These are phyloP conservation scores for Brasilioporus rufonigricans DNA, from an alignment of 768 basidiomycete species.

Conservation along the genomic window DNA sequence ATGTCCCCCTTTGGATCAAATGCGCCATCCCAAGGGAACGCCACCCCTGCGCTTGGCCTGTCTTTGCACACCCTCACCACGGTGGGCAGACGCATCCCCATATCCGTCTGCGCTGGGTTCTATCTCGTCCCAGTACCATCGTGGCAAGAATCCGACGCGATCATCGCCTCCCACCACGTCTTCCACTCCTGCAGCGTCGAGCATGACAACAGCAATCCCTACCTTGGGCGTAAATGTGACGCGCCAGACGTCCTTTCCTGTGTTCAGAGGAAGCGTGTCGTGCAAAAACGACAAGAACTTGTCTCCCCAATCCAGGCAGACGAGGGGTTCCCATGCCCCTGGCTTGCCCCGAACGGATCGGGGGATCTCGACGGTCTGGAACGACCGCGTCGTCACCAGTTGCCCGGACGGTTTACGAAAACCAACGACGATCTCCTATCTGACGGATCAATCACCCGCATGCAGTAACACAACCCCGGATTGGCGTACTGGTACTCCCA, in stretches of 20 bases:
- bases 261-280: conserved; percentile 27
- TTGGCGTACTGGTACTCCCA: conserved; percentile 78
- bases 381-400: conserved; percentile 62
- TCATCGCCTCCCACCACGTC: conserved; percentile 70
- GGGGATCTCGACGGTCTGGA: conserved; percentile 79
- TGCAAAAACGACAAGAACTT: conserved; percentile 56
- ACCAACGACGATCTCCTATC: conserved; percentile 80
- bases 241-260: conserved; percentile 59
- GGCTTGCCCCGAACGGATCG: conserved; percentile 73
- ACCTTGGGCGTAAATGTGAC: conserved; percentile 57
- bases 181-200: conserved; percentile 48
- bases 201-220: conserved; percentile 50
- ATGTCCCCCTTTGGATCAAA: conserved; percentile 21
- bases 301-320: conserved; percentile 76
- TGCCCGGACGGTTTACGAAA: conserved; percentile 80
- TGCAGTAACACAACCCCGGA: not conserved
- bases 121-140: conserved; percentile 56
- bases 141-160: conserved; percentile 75
- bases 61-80: conserved; percentile 4
- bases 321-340: conserved; percentile 71
- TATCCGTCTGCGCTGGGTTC: not conserved
- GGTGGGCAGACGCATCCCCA: conserved; percentile 6
- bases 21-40: conserved; percentile 21
- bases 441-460: conserved; percentile 3
- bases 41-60: not conserved